Conservation (phyloP, 1,284 basidiomycete species). For the Cutaneotrichosporon sp. region DNA sequence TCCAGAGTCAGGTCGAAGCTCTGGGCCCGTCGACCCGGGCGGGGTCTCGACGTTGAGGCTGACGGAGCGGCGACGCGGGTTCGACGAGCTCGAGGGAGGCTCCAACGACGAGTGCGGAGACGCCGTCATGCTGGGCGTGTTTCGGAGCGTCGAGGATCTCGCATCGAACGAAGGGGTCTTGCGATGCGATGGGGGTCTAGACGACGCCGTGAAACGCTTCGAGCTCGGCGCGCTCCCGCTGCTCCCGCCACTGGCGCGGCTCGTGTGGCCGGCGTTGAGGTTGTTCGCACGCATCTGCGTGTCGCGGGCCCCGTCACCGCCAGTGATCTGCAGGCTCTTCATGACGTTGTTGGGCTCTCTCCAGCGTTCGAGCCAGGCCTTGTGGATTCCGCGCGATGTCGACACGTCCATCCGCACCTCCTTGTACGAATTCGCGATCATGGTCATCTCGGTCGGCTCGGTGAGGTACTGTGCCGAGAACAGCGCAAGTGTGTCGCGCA, state of each 20-base stretch:
- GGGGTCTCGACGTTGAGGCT: not conserved
- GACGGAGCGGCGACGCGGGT: not conserved
- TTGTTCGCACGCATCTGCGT: not conserved
- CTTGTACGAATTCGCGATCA: conserved; percentile 10
- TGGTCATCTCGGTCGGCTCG: conserved; percentile 15
- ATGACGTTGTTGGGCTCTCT: conserved; percentile 15
- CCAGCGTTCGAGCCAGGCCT: conserved; percentile 21
- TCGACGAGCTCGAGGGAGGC: not conserved
- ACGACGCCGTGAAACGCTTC: not conserved
- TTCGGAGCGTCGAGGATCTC: not conserved
- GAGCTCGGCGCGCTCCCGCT: not conserved
- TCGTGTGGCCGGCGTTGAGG: conserved; percentile 2
- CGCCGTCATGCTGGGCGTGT: not conserved
- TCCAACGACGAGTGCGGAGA: not conserved
- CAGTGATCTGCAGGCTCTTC: conserved; percentile 8
- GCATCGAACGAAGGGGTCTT: not conserved
- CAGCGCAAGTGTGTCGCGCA: conserved; percentile 29
- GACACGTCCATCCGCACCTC: conserved; percentile 16
- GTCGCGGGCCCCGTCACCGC: conserved; percentile 13
- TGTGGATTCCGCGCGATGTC: conserved; percentile 21
- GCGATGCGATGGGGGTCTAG: not conserved
- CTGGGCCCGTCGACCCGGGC: conserved; percentile 1
- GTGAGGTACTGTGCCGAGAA: conserved; percentile 26
- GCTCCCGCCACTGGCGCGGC: not conserved
- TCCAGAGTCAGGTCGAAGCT: conserved; percentile 6